Evolutionary conservation across 1,284 basidiomycete species (phyloP), one percentile per base, ranked within the genome.

Genomic region (Sanghuangporus sanghuang): DNA sequence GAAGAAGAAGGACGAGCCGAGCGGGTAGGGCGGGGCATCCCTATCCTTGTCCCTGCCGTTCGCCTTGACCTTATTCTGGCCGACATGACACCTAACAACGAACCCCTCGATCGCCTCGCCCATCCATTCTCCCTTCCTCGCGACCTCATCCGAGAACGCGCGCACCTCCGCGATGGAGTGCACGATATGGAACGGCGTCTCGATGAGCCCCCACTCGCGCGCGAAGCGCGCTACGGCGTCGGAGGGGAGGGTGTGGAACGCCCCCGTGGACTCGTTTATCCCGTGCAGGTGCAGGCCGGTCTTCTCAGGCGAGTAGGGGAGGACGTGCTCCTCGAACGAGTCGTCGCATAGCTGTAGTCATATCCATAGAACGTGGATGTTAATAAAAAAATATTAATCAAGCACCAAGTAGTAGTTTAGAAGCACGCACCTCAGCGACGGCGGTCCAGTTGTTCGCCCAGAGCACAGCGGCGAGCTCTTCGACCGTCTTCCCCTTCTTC

Each of bases 271-370:
- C 61, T 80, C 76, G 72, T 98, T 98, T 59, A 99, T 79, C 2
- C 96, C 95, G 75, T 99, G 97, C 0, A 99, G 81, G 70, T 98
- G 94, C 0, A 99, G 85, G 0, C 97, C 97, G 0, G 95, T 93
- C 68, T 88, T 85, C 36, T 96, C 88, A 0, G 82, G 79, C 0
- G 91, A 77, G 70, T 96, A 97, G 0, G 87, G 80, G 0, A 99
- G 83, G 48, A 99, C 96, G 71, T 99, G 97, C 74, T 99, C 97
- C 70, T 99, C 97, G 71, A 99, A 99, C 0, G 83, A 85, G 75
- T 99, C 97, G 71, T 99, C 96, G 73, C 97, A 98, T 1, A 99
- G 86, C 95, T 96, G 70, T 46, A 46, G 16, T 7, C 57, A 1
- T 59, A 44, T 18, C 44, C 16, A 7, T 7, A 18, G 2, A 6